Evolutionary conservation across 148 eudicot genomes (phyloP).

Genomic region (Camellia sinensis): DNA sequence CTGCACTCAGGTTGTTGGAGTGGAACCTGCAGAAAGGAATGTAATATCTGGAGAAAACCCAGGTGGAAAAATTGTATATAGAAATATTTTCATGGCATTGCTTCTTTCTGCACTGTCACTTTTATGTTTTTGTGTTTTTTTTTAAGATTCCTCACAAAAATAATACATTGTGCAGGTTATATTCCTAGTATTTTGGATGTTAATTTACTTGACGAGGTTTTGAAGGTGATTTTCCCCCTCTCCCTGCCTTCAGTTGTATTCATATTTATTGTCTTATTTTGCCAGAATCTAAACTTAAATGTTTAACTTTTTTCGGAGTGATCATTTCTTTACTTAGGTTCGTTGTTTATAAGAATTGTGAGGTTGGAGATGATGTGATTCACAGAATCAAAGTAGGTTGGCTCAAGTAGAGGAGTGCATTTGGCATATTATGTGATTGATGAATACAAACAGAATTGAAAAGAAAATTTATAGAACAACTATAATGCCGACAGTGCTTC

Average conservation of each 20-base stretch:
- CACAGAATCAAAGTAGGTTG: no score
- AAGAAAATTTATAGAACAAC: no score
- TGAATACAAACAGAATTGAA: no score
- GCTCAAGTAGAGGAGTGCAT: no score
- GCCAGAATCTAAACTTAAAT: neutral
- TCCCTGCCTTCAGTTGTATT: neutral
- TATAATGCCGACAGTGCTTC: no score
- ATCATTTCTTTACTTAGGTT: no score
- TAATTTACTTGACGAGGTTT: slow-evolving; percentile 56
- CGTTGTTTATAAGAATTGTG: no score
- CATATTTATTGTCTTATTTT: neutral
- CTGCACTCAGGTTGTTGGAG: slow-evolving; percentile 56
- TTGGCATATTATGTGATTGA: no score
- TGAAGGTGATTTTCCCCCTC: slow-evolving; percentile 40
- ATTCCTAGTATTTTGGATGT: slow-evolving; percentile 60
- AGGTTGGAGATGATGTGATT: no score
- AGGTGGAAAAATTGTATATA: slow-evolving; percentile 31
- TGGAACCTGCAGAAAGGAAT: slow-evolving; percentile 67
- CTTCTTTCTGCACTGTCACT: neutral
- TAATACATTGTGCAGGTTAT: slow-evolving; percentile 46
- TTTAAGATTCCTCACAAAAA: neutral
- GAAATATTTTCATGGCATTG: slow-evolving; percentile 10
- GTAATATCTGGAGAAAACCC: slow-evolving; percentile 65
- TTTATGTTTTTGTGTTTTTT: neutral
- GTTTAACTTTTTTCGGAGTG: no score